These are phyloP conservation scores for Geopyxis carbonaria DNA, from an alignment of 495 filamentous ascomycete species.

Conservation along the genomic window DNA sequence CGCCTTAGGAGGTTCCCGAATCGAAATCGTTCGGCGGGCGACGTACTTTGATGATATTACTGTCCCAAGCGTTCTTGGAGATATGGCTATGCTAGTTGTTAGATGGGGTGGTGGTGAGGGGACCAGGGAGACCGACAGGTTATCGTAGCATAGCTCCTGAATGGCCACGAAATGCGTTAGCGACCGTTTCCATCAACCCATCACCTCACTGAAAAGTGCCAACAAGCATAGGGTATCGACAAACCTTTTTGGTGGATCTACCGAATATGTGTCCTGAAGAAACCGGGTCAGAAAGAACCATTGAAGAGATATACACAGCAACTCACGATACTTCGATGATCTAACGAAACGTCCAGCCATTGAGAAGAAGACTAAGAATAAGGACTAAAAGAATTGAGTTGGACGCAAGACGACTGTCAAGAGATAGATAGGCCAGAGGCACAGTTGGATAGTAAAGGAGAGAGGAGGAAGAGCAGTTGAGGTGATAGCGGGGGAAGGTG, in stretches of 20 bases:
- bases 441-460: no score
- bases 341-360: conserved; percentile 98
- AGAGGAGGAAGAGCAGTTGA: no score
- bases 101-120: conserved; percentile 1
- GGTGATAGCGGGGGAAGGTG: no score
- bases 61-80: conserved; percentile 97
- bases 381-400: no score
- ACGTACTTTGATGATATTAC: conserved; percentile 80
- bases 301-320: conserved; percentile 16
- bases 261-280: conserved; percentile 88
- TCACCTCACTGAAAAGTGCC: not conserved
- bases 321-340: conserved; percentile 95
- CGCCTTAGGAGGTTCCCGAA: conserved; percentile 6
- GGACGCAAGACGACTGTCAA: no score
- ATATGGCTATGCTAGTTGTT: conserved; percentile 37
- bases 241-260: conserved; percentile 76
- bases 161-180: not conserved
- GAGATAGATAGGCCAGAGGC: no score
- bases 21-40: not conserved
- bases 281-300: conserved; percentile 1
- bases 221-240: conserved; percentile 8
- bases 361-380: no score
- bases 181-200: not conserved
- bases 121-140: conserved; percentile 37
- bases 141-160: conserved; percentile 88